Evolutionary conservation across 106 monocot species (phyloP), one percentile per base, ranked within the genome.

Genomic region (Platanthera zijinensis): DNA sequence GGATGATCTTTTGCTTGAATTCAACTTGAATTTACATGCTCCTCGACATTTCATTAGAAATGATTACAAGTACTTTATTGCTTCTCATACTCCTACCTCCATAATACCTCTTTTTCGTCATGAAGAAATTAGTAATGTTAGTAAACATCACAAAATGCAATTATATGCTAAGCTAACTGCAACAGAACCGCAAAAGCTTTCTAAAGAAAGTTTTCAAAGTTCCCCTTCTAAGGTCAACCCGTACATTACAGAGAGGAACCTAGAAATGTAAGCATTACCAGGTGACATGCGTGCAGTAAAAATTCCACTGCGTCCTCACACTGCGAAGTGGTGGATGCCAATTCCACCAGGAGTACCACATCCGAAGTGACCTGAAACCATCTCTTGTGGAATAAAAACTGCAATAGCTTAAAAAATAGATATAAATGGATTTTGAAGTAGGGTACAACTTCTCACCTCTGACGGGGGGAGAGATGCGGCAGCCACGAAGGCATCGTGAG

Each of bases 341-440:
- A 74, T 69, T 91, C 96, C 54, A 76, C 85, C 51, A 93, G 72
- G 49, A 96, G 79, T 30, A 87, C 61, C 81, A 96, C 81, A 93
- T 96, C 96, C 78, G 96, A 84, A 51, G 86, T 83, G 14, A 86
- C 91, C 96, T 96, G 84, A 71, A 77, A 28, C 25, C 53, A 77
- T 28, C 15, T 50, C 71, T 28, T 57, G 25, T 54, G 3, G 32
- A 19, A 51, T 57, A 30, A 72, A 71, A 71, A 75, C 28, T 30
- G 15, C 70, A 51, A 48, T 10, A 48, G 19, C 21, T 10, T 72
- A 14, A 56, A 1, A 25, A 12, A 28, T 4, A 64, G 22, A n/a
- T n/a, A 14, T 3, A 11, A 11, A 78, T 45, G 69, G 22, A 56
- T 67, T 9, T 57, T 52, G n/a, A 51, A 19, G 48, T 19, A 13